A percentile compares a stretch with the other conserved stretches of the same genome.
Evolutionary conservation across 805 yeast genomes (phyloP).

Genomic region (Wickerhamomyces queroliae): DNA sequence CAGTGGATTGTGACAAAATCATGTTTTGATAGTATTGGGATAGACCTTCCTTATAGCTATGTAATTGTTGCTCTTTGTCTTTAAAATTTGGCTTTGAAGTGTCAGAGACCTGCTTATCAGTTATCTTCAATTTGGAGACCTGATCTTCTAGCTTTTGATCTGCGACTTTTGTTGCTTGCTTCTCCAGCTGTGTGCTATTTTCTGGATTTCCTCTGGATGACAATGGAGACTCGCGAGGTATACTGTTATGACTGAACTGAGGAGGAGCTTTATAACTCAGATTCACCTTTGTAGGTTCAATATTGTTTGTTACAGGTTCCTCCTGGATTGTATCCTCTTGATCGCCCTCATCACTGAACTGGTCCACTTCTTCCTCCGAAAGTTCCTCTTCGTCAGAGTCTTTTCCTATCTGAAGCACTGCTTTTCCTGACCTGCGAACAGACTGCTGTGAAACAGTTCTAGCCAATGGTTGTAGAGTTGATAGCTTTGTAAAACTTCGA

Average conservation of each 20-base stretch:
- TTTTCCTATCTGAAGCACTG: not conserved
- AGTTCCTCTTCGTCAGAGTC: constrained; percentile 5
- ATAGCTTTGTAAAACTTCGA: constrained; percentile 17
- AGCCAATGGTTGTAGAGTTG: constrained; percentile 16
- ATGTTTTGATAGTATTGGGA: constrained; percentile 33
- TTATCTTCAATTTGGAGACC: not conserved
- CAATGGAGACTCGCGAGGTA: constrained; percentile 7
- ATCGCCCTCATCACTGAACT: constrained; percentile 16
- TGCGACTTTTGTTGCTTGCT: not conserved
- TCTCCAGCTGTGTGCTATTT: not conserved
- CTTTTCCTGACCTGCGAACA: constrained; percentile 4
- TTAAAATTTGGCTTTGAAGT: not conserved
- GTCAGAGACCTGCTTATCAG: not conserved
- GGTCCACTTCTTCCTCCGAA: constrained; percentile 20
- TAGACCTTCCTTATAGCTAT: constrained; percentile 9
- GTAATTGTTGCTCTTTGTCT: not conserved
- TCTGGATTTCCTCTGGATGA: constrained; percentile 1
- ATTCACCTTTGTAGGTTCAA: constrained; percentile 1
- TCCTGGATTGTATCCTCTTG: not conserved
- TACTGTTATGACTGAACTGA: constrained; percentile 17
- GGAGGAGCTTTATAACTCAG: constrained; percentile 19
- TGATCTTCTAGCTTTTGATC: not conserved
- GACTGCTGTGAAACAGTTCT: constrained; percentile 17
- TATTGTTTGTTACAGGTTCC: not conserved
- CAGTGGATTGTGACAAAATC: constrained; percentile 49